These are phyloP conservation scores for Saccharomycopsis amapae DNA, from an alignment of 805 yeast genomes.

Conservation along the genomic window DNA sequence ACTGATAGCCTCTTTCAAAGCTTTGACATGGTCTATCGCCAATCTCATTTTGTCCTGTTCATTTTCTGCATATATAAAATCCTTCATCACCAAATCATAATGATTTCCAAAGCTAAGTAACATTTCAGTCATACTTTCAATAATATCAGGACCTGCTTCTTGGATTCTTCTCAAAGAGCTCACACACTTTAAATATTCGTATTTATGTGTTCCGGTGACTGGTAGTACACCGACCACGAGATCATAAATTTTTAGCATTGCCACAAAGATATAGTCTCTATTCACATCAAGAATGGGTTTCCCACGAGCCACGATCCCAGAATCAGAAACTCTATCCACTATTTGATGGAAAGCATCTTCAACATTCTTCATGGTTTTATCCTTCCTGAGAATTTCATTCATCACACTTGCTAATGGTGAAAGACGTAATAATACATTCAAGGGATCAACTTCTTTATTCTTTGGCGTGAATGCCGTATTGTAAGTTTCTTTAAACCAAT, in stretches of 20 bases:
- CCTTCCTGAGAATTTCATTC: not conserved
- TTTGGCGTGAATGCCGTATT: not conserved
- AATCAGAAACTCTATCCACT: not conserved
- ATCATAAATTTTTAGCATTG: slow-evolving; percentile 28
- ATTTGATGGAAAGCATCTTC: too few species aligned
- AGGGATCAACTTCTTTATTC: not conserved
- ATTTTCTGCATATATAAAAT: slow-evolving; percentile 42
- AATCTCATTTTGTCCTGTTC: slow-evolving; percentile 46
- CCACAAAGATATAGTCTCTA: too few species aligned
- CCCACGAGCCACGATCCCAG: too few species aligned
- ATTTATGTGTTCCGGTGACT: slow-evolving; percentile 37
- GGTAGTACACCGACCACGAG: slow-evolving; percentile 47
- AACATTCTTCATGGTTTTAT: slow-evolving; percentile 6
- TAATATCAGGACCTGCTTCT: slow-evolving; percentile 28
- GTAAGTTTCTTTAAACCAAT: slow-evolving; percentile 32
- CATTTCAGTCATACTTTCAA: slow-evolving; percentile 32
- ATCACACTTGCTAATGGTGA: slow-evolving; percentile 16
- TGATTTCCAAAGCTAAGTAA: slow-evolving; percentile 33
- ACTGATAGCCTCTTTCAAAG: slow-evolving; percentile 44
- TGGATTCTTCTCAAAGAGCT: slow-evolving; percentile 31
- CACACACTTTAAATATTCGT: slow-evolving; percentile 32
- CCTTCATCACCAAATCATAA: slow-evolving; percentile 29
- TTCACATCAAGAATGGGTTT: too few species aligned
- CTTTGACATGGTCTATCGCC: slow-evolving; percentile 48
- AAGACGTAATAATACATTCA: not conserved